phyloP scores from a whole-genome alignment of 768 basidiomycete genomes.

The Xerocomellus intermedius region DNA sequence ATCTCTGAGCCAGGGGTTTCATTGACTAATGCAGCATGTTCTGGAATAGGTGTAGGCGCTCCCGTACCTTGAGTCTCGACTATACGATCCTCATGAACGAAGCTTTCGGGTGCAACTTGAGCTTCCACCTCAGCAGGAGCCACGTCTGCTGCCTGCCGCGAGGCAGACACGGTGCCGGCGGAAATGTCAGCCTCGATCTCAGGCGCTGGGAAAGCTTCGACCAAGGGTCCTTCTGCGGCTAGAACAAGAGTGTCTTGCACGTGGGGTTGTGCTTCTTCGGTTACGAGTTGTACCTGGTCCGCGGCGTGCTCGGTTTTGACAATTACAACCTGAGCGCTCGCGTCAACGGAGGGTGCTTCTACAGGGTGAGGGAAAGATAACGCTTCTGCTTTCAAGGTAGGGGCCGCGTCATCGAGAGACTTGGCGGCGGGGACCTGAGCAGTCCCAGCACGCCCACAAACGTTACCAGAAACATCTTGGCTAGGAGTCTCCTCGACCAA shows the following conservation, averaged over 20 bases:
- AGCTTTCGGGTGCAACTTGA: background rate
- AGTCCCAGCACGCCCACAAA: background rate
- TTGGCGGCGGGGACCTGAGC: background rate
- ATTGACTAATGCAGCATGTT: background rate
- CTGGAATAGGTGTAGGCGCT: background rate
- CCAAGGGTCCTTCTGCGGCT: background rate
- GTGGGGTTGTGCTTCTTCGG: background rate
- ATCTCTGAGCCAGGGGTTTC: constrained; percentile 2
- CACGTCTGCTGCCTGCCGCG: background rate
- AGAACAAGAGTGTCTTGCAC: background rate
- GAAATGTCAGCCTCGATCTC: background rate
- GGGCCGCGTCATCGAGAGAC: background rate
- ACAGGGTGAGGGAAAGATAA: background rate
- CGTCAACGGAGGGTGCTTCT: background rate
- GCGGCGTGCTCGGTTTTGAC: constrained; percentile 2
- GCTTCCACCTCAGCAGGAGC: background rate
- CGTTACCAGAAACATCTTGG: constrained; percentile 1
- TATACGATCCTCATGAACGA: background rate
- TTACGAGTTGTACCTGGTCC: background rate
- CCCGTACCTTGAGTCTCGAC: background rate
- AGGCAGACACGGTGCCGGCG: background rate
- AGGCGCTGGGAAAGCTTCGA: background rate
- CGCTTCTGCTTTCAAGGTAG: background rate
- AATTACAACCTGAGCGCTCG: background rate
- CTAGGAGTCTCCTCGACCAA: constrained; percentile 19